Evolutionary conservation across 2,329 filamentous ascomycete genomes (phyloP).

Genomic region (Aspergillus calidoustus): DNA sequence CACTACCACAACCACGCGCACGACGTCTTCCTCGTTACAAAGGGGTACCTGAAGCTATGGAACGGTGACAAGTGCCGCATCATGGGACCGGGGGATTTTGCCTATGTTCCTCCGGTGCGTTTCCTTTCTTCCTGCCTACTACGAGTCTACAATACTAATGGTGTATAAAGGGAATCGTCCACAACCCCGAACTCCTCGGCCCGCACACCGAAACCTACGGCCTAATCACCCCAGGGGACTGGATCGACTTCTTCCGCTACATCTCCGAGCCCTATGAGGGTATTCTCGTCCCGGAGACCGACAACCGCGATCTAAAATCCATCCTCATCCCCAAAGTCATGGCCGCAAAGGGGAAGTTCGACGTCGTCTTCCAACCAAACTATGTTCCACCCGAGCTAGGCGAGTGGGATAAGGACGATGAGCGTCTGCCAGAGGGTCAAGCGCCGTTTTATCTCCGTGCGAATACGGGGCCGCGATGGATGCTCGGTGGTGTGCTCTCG

Average conservation of each 20-base stretch:
- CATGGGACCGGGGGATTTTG: constrained; percentile 61
- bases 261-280: constrained; percentile 59
- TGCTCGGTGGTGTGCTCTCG: constrained; percentile 40
- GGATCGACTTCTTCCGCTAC: constrained; percentile 65
- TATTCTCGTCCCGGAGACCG: constrained; percentile 55
- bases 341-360: constrained; percentile 59
- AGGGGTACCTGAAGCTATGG: constrained; percentile 62
- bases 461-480: constrained; percentile 47
- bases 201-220: constrained; percentile 60
- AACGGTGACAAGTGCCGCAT: constrained; percentile 61
- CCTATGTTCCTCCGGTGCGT: constrained; percentile 60
- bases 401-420: constrained; percentile 32
- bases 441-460: constrained; percentile 58
- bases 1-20: constrained; percentile 63
- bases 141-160: neutral
- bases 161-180: constrained; percentile 50
- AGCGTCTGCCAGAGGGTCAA: constrained; percentile 27
- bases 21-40: constrained; percentile 61
- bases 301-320: constrained; percentile 57
- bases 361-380: constrained; percentile 58
- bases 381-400: constrained; percentile 50
- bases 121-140: neutral
- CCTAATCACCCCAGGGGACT: constrained; percentile 61
- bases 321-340: constrained; percentile 60
- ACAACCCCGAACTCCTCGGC: constrained; percentile 61